A percentile compares a stretch with the other conserved stretches of the same genome.
These are phyloP conservation scores for Graphiopsis chlorocephala DNA, from an alignment of 2,329 filamentous ascomycete genomes.

Conservation along the genomic window DNA sequence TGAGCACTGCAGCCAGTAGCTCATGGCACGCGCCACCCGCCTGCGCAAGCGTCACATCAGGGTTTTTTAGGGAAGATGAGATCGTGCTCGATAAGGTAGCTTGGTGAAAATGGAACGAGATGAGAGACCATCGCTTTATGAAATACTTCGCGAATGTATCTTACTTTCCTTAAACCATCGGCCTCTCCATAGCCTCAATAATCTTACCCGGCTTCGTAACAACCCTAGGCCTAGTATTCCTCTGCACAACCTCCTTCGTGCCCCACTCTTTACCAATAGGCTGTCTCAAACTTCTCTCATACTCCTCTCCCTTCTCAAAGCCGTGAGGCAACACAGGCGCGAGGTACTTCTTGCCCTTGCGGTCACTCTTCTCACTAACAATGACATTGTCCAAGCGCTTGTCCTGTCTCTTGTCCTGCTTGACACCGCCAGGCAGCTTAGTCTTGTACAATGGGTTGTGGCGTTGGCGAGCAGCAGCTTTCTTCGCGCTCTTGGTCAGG, in stretches of 20 bases:
- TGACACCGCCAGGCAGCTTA: constrained; percentile 66
- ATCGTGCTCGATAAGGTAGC: no score
- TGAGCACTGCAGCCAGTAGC: no score
- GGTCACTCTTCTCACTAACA: constrained; percentile 84
- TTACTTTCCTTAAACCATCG: constrained; percentile 46
- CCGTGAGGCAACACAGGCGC: constrained; percentile 79
- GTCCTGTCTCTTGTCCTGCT: constrained; percentile 75
- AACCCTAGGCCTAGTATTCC: constrained; percentile 81
- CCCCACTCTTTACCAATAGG: constrained; percentile 93
- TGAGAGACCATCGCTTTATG: no score
- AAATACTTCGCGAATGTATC: no score
- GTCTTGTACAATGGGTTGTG: constrained; percentile 55
- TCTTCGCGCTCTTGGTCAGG: constrained; percentile 67
- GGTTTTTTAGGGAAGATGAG: no score
- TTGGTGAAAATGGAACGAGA: no score
- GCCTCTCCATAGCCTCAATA: constrained; percentile 83
- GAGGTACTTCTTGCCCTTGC: constrained; percentile 89
- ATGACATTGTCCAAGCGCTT: constrained; percentile 70
- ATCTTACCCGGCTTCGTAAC: constrained; percentile 81
- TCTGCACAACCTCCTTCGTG: constrained; percentile 93
- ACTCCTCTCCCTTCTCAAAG: constrained; percentile 85
- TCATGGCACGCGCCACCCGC: no score
- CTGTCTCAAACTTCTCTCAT: constrained; percentile 81
- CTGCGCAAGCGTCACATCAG: no score
- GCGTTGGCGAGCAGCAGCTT: constrained; percentile 52